These are phyloP conservation scores for Scenedesmus sp. DNA, from an alignment of 163 green algal species.

Conservation along the genomic window DNA sequence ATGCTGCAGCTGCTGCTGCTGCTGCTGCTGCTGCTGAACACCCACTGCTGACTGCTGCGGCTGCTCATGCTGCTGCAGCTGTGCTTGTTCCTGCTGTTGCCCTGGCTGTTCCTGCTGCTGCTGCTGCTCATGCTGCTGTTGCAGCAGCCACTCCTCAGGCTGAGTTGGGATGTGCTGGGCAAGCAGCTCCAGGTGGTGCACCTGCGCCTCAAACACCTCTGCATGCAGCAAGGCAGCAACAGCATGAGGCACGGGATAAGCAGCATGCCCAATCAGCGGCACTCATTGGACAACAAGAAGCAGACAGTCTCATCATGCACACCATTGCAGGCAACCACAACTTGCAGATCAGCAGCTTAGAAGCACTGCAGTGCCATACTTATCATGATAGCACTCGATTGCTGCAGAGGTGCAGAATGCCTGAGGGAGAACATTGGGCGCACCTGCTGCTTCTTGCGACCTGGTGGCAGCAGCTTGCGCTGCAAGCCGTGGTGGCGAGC, in stretches of 20 bases:
- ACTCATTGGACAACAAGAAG: neutral
- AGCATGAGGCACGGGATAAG: neutral
- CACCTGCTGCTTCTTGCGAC: neutral
- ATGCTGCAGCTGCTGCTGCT: neutral
- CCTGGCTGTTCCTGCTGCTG: conserved; percentile 23
- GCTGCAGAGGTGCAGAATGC: neutral
- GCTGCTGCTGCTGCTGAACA: neutral
- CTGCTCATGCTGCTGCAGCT: neutral
- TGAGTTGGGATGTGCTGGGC: conserved; percentile 2
- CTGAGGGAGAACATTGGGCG: neutral
- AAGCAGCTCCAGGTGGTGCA: conserved; percentile 25
- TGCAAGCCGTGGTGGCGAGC: neutral
- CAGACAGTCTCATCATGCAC: neutral
- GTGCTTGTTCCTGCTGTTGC: neutral
- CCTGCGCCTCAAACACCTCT: conserved; percentile 9
- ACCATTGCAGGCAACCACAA: neutral
- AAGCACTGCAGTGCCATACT: neutral
- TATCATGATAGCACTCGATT: neutral
- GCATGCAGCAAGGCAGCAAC: neutral
- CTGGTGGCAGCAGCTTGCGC: neutral
- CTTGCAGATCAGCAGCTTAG: neutral
- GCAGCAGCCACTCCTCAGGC: neutral
- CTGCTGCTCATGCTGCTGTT: conserved; percentile 22
- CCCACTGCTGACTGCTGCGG: neutral
- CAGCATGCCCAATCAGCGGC: neutral